Evolutionary conservation across 345 rosid genomes (phyloP).

Genomic region (Excoecaria agallocha): DNA sequence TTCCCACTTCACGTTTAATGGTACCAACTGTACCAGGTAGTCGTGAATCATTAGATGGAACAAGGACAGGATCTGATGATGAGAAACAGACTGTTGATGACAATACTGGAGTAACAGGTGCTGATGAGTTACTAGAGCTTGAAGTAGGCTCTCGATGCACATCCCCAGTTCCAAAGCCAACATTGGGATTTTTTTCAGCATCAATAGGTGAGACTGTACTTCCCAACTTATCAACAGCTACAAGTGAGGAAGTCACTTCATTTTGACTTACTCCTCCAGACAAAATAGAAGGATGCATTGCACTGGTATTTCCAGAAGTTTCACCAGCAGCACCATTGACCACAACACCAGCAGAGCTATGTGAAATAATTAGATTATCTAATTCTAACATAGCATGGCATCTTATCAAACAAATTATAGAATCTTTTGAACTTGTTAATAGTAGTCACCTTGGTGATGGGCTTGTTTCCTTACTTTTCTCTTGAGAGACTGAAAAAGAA

Average conservation of each 20-base stretch:
- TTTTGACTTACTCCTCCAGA: slow-evolving; percentile 34
- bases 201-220: slow-evolving; percentile 33
- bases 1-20: slow-evolving; percentile 52
- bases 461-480: slow-evolving; percentile 46
- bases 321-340: slow-evolving; percentile 48
- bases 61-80: slow-evolving; percentile 59
- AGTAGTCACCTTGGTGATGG: slow-evolving; percentile 46
- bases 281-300: slow-evolving; percentile 18
- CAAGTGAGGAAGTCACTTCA: slow-evolving; percentile 39
- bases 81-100: slow-evolving; percentile 54
- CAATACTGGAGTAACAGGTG: slow-evolving; percentile 41
- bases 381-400: slow-evolving; percentile 10
- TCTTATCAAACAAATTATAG: slow-evolving; percentile 5
- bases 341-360: slow-evolving; percentile 43
- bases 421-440: slow-evolving; percentile 6
- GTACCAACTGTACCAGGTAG: slow-evolving; percentile 39
- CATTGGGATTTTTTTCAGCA: slow-evolving; percentile 35
- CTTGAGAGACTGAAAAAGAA: slow-evolving; percentile 42
- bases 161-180: slow-evolving; percentile 44
- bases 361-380: slow-evolving; percentile 17
- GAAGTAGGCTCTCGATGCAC: slow-evolving; percentile 35
- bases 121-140: slow-evolving; percentile 34
- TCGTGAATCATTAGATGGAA: slow-evolving; percentile 46
- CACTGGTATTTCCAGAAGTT: slow-evolving; percentile 34
- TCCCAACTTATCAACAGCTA: slow-evolving; percentile 34